A percentile compares a stretch with the other conserved stretches of the same genome.
These are phyloP conservation scores for Dalbergia cultrata DNA, from an alignment of 306 rosid species.

Conservation along the genomic window DNA sequence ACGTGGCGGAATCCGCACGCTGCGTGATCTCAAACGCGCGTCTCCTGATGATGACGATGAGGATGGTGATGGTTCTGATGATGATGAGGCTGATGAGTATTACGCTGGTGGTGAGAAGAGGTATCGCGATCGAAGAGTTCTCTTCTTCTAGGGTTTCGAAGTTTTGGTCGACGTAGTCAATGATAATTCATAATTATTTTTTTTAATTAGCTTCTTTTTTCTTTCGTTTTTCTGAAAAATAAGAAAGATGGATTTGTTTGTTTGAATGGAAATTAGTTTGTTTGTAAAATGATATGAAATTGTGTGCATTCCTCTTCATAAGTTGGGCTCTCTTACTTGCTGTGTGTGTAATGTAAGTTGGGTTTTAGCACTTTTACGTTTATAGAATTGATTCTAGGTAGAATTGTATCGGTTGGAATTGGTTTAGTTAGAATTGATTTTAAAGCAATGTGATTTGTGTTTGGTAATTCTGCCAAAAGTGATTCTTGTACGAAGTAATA, in stretches of 20 bases:
- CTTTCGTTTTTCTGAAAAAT: too few species aligned
- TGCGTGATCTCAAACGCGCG: slow-evolving; percentile 73
- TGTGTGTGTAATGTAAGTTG: too few species aligned
- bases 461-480: too few species aligned
- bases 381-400: too few species aligned
- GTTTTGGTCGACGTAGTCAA: background rate
- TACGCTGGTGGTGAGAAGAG: slow-evolving; percentile 95
- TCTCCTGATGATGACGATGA: slow-evolving; percentile 43
- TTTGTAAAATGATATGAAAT: too few species aligned
- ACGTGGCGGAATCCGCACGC: slow-evolving; percentile 61
- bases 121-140: slow-evolving; percentile 41
- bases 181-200: background rate
- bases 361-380: too few species aligned
- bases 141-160: background rate
- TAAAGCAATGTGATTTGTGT: too few species aligned
- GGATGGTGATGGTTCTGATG: slow-evolving; percentile 65
- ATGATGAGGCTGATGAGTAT: slow-evolving; percentile 82
- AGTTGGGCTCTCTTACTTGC: too few species aligned
- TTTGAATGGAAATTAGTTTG: background rate
- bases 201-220: background rate
- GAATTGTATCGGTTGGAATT: too few species aligned
- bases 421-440: too few species aligned
- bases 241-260: background rate
- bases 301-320: too few species aligned
- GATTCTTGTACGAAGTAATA: too few species aligned